Evolutionary conservation across 352 stramenopile species (phyloP), one percentile per base, ranked within the genome.

Genomic region (Globisporangium orthogonon): DNA sequence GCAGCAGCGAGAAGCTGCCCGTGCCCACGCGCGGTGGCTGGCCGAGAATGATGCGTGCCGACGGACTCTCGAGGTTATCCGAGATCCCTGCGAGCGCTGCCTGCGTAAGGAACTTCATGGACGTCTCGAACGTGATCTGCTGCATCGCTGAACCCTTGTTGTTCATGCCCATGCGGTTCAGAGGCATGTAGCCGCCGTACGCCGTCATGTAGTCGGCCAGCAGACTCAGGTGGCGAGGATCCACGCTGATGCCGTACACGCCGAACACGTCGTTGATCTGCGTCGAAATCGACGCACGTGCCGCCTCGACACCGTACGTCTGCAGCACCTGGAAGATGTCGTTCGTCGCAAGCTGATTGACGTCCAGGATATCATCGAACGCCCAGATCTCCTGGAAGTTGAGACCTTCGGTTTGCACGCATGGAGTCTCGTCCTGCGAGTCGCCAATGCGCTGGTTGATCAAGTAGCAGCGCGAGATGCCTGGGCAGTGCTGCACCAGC

Each of bases 121-220:
- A 99, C 41, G 97, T 99, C 79, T 99, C 98, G 74, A 99, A 99
- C 74, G 95, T 99, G 88, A 99, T 99, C 76, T 99, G 96, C 67
- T 99, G 85, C 67, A 99, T 97, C 28, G 96, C 86, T 37, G 94
- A 99, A 54, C 89, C 92, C 66, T 96, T 95, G 64, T 98, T 85
- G 54, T 86, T 83, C 94, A 99, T 99, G 56, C 97, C 97, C 56
- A 91, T 97, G 53, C 97, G 89, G 82, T 99, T 99, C 73, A 99
- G 94, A 30, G 96, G 79, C 80, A 96, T 98, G 82, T 98, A 98
- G 58, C 86, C 95, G 44, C 98, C 98, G 65, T 97, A 77, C 67
- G 93, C 93, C 2, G 97, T 99, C 97, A 99, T 99, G 79, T 98
- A 99, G 79, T 99, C 98, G 59, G 97, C 97, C 68, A 99, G 96